These are phyloP conservation scores for Trypanosoma scelopori DNA, from an alignment of 208 protist species.

Conservation along the genomic window DNA sequence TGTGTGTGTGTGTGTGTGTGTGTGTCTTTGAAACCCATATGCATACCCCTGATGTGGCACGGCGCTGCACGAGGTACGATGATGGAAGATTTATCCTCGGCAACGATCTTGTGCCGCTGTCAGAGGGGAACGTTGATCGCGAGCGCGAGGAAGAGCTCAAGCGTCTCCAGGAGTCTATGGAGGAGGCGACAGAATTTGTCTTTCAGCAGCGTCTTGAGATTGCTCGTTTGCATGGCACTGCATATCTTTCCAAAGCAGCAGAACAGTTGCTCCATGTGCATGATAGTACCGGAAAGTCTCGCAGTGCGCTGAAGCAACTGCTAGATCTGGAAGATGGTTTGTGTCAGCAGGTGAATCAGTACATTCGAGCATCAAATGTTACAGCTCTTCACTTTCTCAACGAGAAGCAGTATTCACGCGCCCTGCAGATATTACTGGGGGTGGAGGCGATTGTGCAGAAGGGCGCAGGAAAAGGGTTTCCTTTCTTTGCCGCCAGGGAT, in stretches of 20 bases:
- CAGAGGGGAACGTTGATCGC: background rate
- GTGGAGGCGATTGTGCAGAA: slow-evolving; percentile 40
- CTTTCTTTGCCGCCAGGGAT: slow-evolving; percentile 35
- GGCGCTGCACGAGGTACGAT: background rate
- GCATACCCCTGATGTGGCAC: background rate
- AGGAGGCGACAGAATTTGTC: slow-evolving; percentile 20
- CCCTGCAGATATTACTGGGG: slow-evolving; percentile 48
- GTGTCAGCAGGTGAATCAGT: slow-evolving; percentile 22
- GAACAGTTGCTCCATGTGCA: background rate
- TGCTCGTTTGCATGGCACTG: slow-evolving; percentile 1
- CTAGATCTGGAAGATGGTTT: slow-evolving; percentile 21
- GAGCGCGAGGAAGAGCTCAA: slow-evolving; percentile 13
- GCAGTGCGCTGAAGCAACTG: slow-evolving; percentile 7
- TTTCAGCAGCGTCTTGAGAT: slow-evolving; percentile 23
- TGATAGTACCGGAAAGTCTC: slow-evolving; percentile 4
- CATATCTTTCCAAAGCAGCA: background rate
- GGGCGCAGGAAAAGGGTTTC: slow-evolving; percentile 44
- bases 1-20: background rate
- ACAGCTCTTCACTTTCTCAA: slow-evolving; percentile 64
- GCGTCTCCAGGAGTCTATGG: slow-evolving; percentile 3
- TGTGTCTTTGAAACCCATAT: background rate
- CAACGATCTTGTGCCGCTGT: background rate
- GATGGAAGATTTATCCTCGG: background rate
- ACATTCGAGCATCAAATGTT: slow-evolving; percentile 34
- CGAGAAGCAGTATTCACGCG: slow-evolving; percentile 47